Base-by-base conservation (phyloP, 73 alveolate species). In the Tetrahymena borealis region DNA sequence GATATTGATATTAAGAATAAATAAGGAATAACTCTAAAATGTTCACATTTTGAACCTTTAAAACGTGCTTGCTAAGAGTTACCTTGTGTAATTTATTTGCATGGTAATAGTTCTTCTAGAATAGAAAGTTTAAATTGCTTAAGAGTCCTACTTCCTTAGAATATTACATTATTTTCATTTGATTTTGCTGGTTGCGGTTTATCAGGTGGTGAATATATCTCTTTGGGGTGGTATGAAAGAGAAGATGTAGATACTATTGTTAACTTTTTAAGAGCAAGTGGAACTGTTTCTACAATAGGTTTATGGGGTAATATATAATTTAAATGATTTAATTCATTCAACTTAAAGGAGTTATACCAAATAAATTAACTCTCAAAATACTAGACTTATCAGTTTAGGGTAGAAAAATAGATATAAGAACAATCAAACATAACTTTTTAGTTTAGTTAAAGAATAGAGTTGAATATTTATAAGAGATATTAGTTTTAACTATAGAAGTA, bases 181-280 rank as follows among this genome's bases (percentile, higher is more conserved):
- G 99, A 98, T 94, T 98, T 98, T 79, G 97, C 99, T 13, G 99
- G 99, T 77, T 98, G 99, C 91, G 99, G 99, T 12, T 91, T 94
- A 91, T 94, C 98, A 37, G 99, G 96, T 43, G 99, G 99, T 8
- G 99, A 98, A 94, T 98, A 97, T 93, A 93, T 98, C 32, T 96
- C 99, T n/a, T 94, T 98, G 32, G 99, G 99, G 33, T 98, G 98
- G 98, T 96, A 94, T 78, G 99, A 98, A 78, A 93, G 99, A 91
- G 99, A 98, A 32, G 99, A 98, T 94, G 97, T 98, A 39, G 97
- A 92, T 31, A 91, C 95, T 0, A 98, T 98, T 98, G 99, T 98
- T 20, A 98, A 98, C 77, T 97, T 97, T 91, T 94, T 98, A 28
- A 96, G 99, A 39, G 92, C 94, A 33, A 40, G 97, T 28, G 98